Base-by-base conservation (phyloP, 1,139 yeast genomes). In the Candida sp. region DNA sequence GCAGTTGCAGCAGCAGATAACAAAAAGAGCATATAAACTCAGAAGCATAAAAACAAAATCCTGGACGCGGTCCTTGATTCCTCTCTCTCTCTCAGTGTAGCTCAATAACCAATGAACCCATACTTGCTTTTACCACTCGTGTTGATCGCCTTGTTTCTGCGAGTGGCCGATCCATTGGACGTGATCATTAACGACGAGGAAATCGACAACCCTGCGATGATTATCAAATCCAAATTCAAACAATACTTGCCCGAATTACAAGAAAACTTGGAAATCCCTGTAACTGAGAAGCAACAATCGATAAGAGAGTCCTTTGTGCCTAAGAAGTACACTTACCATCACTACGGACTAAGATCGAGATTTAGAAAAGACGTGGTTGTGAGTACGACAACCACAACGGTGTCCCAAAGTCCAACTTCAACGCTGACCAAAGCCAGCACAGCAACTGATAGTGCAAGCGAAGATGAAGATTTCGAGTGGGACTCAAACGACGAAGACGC, bases 241-340 rank as follows among this genome's bases (percentile, higher is more conserved):
- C 48, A 53, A 30, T 51, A 54, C 34, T 12, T 54, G 23, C 58
- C 58, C 9, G 52, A 52, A 30, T 39, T 57, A 45, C 53, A 55
- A 42, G 49, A 50, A 9, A 47, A 30, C 26, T 40, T 57, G 42
- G 57, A 53, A 34, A 57, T 57, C n/a, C 60, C 60, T 4, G 40
- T 56, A 1, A 46, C 42, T 39, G 46, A 47, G 4, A 40, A 38
- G 17, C 59, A 56, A 47, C 44, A 49, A 39, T 44, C 46, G 12
- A 45, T 56, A 11, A 44, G 49, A 42, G 59, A 56, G 37, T 51
- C 58, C 17, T 54, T 54, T 27, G 51, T 54, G 27, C 54, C 54
- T 17, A 30, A 44, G 11, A 47, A 44, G 26, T 40, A 31, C 7
- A 32, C 43, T 23, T 42, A 33, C n/a, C 40, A 25, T 35, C 51